Evolutionary conservation across 805 yeast species (phyloP), one percentile per base, ranked within the genome.

Genomic region (Wickerhamomyces bovis): DNA sequence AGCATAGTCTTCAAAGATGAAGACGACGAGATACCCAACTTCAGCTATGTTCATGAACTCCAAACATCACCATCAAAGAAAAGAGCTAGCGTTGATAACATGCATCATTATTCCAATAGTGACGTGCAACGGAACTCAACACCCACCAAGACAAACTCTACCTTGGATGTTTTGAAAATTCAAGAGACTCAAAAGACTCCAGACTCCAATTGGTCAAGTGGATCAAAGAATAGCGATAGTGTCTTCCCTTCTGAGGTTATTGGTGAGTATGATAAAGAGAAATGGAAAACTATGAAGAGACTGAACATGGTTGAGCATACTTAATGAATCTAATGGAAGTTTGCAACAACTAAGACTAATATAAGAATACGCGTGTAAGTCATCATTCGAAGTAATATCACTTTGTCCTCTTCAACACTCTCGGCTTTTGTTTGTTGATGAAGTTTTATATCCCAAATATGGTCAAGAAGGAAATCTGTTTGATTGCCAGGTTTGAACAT

Each of bases 191-290:
- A 65, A 8, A 60, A 58, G 13, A 53, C 62, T 2, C 69, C 67
- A 2, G 64, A 61, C 15, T 68, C 73, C 16, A 67, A 64, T 45
- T 54, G 61, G 52, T 73, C 77, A 3, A 63, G 72, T 13, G 69
- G 44, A 23, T 56, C 62, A 0, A 47, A 52, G 16, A 64, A 38
- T 57, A 77, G 63, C 63, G 74, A 38, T 57, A 77, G 63, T 63
- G 74, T 56, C 50, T 71, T 68, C 35, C 85, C 86, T 1, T 71
- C 80, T 38, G 78, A 73, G 12, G 80, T 78, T 3, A 72, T 80
- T 46, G 85, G 86, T 0, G 79, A 78, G 55, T 81, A 81, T 56
- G 87, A 81, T 55, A 66, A 75, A 54, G 87, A 81, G 58, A 81
- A 81, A 58, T 80, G 85, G 85, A 67, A 75, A 47, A 75, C 78